A percentile compares a stretch with the other conserved stretches of the same genome.
Evolutionary conservation across 139 green algal genomes (phyloP).

Genomic region (Dunaliella sp.): DNA sequence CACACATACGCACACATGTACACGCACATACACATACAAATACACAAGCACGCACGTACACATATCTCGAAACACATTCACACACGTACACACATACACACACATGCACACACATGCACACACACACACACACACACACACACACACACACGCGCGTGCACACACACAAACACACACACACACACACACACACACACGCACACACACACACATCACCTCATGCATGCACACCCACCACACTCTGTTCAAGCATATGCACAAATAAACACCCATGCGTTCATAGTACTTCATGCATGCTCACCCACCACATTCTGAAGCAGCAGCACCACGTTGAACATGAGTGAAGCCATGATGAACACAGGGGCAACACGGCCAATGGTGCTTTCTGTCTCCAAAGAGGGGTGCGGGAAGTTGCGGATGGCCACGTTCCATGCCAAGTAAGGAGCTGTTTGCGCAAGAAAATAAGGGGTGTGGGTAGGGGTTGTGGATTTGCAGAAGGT

Average conservation of each 20-base stretch:
- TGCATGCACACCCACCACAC: background rate
- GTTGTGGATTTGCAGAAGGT: too few relatives aligned
- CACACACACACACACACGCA: background rate
- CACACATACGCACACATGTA: too few relatives aligned
- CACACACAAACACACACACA: too few relatives aligned
- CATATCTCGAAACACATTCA: too few relatives aligned
- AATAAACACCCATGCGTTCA: background rate
- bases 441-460: too few relatives aligned
- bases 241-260: background rate
- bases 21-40: too few relatives aligned
- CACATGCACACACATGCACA: too few relatives aligned
- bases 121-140: too few relatives aligned
- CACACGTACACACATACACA: too few relatives aligned
- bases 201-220: background rate
- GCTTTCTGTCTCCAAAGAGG: constrained; percentile 19
- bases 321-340: constrained; percentile 44
- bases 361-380: constrained; percentile 29
- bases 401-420: constrained; percentile 38
- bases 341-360: constrained; percentile 38
- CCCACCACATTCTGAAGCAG: constrained; percentile 35
- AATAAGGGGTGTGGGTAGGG: too few relatives aligned
- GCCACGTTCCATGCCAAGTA: constrained; percentile 19
- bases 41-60: too few relatives aligned
- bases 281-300: background rate
- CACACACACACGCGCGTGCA: too few relatives aligned